Evolutionary conservation across 306 rosid species (phyloP).

Genomic region (Hippophae tibetana): DNA sequence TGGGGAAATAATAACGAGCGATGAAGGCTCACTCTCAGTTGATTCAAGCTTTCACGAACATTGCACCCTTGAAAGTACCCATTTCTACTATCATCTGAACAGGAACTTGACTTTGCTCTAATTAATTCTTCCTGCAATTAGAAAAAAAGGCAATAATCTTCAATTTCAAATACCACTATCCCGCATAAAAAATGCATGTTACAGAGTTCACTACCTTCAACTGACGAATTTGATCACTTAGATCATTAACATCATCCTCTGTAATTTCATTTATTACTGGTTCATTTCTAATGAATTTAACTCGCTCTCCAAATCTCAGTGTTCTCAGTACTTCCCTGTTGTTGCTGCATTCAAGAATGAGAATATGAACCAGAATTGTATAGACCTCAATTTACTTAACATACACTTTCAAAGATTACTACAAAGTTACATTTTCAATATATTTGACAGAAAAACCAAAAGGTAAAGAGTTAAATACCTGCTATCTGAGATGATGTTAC

Average conservation of each 20-base stretch:
- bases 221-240: conserved; percentile 88
- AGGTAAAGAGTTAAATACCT: conserved; percentile 33
- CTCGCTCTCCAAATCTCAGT: conserved; percentile 79
- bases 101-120: conserved; percentile 49
- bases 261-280: conserved; percentile 81
- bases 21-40: conserved; percentile 70
- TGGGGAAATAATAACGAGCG: conserved; percentile 65
- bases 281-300: conserved; percentile 57
- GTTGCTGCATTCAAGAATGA: conserved; percentile 47
- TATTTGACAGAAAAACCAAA: conserved; percentile 5
- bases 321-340: conserved; percentile 55
- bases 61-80: conserved; percentile 56
- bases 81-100: conserved; percentile 32
- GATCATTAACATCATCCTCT: conserved; percentile 73
- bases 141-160: conserved; percentile 2
- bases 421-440: background rate
- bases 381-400: background rate
- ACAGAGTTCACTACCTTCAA: conserved; percentile 50
- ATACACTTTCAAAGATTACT: too few species aligned
- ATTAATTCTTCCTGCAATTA: conserved; percentile 81
- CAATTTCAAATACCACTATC: conserved; percentile 1
- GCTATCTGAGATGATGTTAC: conserved; percentile 61
- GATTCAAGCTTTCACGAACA: conserved; percentile 82
- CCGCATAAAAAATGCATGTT: conserved; percentile 5
- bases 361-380: conserved; percentile 1